Conservation (phyloP, 768 basidiomycete genomes). For the Pleurotus giganteus region DNA sequence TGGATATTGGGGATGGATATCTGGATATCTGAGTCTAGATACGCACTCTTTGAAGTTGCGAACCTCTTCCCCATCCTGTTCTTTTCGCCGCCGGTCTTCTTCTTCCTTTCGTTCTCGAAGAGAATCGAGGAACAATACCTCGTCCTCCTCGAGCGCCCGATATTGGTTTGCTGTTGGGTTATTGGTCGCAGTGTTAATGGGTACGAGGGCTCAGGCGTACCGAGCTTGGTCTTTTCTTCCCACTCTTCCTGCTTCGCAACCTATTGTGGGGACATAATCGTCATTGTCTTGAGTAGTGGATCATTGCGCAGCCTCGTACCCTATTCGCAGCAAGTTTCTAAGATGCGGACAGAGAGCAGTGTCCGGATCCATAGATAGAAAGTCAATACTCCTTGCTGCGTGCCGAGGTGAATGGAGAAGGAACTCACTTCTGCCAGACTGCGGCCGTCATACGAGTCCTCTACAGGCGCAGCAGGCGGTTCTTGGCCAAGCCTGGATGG, state of each 20-base stretch:
- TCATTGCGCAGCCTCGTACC: conserved; percentile 38
- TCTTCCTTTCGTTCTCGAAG: conserved; percentile 71
- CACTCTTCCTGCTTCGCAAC: conserved; percentile 92
- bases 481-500: conserved; percentile 72
- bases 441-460: conserved; percentile 79
- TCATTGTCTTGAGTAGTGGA: conserved; percentile 13
- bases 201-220: conserved; percentile 27
- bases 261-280: conserved; percentile 32
- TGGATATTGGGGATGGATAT: conserved; percentile 8
- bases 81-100: conserved; percentile 73
- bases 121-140: conserved; percentile 86
- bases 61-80: conserved; percentile 77
- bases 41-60: conserved; percentile 74
- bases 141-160: conserved; percentile 86
- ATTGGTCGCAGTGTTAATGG: conserved; percentile 9
- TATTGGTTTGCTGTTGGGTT: conserved; percentile 72
- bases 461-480: conserved; percentile 72
- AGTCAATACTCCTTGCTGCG: conserved; percentile 40
- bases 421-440: conserved; percentile 83
- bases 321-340: conserved; percentile 91
- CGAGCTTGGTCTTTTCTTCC: conserved; percentile 86
- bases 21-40: conserved; percentile 3
- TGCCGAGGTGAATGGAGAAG: conserved; percentile 1
- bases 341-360: conserved; percentile 22
- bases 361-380: conserved; percentile 38